Percentiles rank a stretch among this genome's conserved stretches.
phyloP scores from a whole-genome alignment of 768 basidiomycete species.

The Psilocybe cubensis region DNA sequence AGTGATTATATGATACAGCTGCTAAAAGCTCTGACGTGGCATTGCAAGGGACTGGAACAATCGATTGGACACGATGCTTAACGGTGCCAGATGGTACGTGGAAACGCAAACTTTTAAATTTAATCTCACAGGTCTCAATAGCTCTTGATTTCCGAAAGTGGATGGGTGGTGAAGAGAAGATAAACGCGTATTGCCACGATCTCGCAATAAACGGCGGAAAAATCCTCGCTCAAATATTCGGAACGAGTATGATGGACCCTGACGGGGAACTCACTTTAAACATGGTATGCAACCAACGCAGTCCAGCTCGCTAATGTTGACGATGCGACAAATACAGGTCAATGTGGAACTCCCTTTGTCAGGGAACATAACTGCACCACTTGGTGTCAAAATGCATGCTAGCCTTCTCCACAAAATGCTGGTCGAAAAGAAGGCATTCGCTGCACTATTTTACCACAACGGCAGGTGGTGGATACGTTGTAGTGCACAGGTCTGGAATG shows the following conservation, averaged over 20 bases:
- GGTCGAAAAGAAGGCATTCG: constrained; percentile 37
- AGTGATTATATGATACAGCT: constrained; percentile 4
- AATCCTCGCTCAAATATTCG: constrained; percentile 62
- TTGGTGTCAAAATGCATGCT: constrained; percentile 18
- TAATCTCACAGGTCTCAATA: constrained; percentile 21
- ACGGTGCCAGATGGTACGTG: constrained; percentile 55
- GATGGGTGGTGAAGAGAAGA: constrained; percentile 82
- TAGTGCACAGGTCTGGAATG: constrained; percentile 50
- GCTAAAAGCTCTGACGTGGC: background rate
- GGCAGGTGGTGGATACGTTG: constrained; percentile 50
- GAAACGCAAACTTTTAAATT: no score
- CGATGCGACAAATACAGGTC: no score
- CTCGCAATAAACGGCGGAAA: constrained; percentile 75
- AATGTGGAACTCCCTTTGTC: constrained; percentile 49
- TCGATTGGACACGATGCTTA: constrained; percentile 56
- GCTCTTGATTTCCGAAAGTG: constrained; percentile 80
- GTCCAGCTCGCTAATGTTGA: no score
- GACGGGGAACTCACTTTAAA: constrained; percentile 65
- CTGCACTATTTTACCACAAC: constrained; percentile 38
- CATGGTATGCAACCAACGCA: constrained; percentile 56
- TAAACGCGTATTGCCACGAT: constrained; percentile 73
- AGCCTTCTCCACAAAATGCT: constrained; percentile 32
- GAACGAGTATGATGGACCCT: constrained; percentile 68
- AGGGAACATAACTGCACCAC: constrained; percentile 19
- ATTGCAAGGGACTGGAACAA: no score